Percentiles rank a stretch among this genome's conserved stretches.
These are phyloP conservation scores for Candida patagonica DNA, from an alignment of 805 yeast species.

Conservation along the genomic window DNA sequence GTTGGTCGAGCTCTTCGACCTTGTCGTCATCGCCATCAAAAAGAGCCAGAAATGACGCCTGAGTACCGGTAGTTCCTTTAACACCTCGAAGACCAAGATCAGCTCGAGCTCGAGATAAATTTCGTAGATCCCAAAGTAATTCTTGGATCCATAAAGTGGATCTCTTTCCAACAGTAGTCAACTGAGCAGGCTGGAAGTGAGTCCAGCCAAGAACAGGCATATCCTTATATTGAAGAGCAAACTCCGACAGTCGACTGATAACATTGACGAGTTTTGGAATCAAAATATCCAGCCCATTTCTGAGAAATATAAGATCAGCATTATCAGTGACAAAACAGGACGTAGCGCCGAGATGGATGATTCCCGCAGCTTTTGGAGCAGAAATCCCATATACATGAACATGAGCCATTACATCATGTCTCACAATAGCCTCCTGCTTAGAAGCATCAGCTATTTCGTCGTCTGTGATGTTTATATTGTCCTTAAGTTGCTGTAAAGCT, in stretches of 20 bases:
- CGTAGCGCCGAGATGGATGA: conserved; percentile 96
- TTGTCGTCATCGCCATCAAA: conserved; percentile 96
- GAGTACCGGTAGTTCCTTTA: conserved; percentile 99
- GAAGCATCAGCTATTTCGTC: conserved; percentile 86
- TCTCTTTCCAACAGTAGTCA: conserved; percentile 97
- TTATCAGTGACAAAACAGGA: conserved; percentile 97
- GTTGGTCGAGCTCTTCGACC: conserved; percentile 85
- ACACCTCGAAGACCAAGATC: conserved; percentile 96
- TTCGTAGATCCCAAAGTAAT: conserved; percentile 93
- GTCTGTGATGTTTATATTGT: conserved; percentile 75
- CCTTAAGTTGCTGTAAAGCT: conserved; percentile 79
- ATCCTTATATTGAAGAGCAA: conserved; percentile 89
- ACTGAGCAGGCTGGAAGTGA: conserved; percentile 98
- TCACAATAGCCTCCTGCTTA: conserved; percentile 91
- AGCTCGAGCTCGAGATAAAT: conserved; percentile 90
- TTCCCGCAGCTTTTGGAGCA: conserved; percentile 95
- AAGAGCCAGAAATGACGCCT: conserved; percentile 88
- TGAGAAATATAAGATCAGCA: conserved; percentile 91
- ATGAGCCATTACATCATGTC: conserved; percentile 99
- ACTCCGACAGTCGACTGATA: conserved; percentile 77
- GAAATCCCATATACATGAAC: conserved; percentile 91
- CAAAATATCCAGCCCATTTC: conserved; percentile 89
- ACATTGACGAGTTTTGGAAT: conserved; percentile 95
- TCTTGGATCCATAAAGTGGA: conserved; percentile 98
- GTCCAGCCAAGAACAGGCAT: conserved; percentile 98